These are phyloP conservation scores for Talaromyces sp. DNA, from an alignment of 2,329 filamentous ascomycete species.

Conservation along the genomic window DNA sequence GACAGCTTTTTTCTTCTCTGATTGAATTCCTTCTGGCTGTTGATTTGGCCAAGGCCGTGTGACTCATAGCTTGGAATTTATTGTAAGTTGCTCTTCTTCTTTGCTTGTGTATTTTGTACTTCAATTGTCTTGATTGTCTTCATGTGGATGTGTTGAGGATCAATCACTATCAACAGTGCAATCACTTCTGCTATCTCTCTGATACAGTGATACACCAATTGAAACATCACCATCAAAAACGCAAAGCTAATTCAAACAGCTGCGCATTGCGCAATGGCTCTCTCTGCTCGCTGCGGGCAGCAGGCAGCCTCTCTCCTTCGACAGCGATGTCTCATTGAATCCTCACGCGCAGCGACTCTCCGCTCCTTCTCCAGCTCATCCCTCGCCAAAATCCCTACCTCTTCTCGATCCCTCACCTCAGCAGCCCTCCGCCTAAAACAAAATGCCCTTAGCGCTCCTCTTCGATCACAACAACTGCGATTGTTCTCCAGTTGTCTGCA, in stretches of 20 bases:
- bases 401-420: background rate
- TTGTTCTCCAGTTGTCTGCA: constrained; percentile 39
- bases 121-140: background rate
- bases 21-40: background rate
- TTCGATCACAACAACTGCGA: constrained; percentile 41
- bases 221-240: background rate
- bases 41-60: background rate
- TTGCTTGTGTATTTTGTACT: background rate
- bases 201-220: background rate
- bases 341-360: constrained; percentile 31
- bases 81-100: background rate
- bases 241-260: constrained; percentile 2
- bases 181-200: too few species aligned
- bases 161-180: too few species aligned
- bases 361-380: constrained; percentile 36
- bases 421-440: constrained; percentile 8
- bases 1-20: background rate
- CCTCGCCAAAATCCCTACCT: constrained; percentile 18
- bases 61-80: background rate
- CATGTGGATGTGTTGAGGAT: background rate
- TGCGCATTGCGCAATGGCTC: constrained; percentile 41
- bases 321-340: constrained; percentile 38
- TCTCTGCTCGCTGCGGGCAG: constrained; percentile 43
- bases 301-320: constrained; percentile 37
- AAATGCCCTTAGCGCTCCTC: constrained; percentile 21